Evolutionary conservation across 495 filamentous ascomycete genomes (phyloP).

Genomic region (Neurospora africana): DNA sequence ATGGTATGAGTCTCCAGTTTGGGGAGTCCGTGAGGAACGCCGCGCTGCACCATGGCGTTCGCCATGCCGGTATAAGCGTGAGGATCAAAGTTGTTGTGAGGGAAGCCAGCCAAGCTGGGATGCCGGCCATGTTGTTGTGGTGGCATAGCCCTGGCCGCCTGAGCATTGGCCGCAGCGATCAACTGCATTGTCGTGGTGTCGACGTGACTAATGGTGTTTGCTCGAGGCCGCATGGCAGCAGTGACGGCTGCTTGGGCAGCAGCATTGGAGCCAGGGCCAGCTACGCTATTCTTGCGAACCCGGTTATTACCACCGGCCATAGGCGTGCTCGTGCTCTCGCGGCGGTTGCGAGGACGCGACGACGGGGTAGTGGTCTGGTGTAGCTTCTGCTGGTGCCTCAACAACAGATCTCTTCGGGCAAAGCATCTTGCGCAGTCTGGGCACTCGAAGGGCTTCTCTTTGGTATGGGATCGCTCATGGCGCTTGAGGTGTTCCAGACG

Average conservation of each 20-base stretch:
- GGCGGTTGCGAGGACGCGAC: constrained; percentile 72
- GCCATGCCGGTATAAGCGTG: constrained; percentile 59
- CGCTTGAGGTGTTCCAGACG: constrained; percentile 94
- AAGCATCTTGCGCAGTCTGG: constrained; percentile 94
- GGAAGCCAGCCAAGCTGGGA: constrained; percentile 54
- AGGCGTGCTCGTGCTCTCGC: constrained; percentile 80
- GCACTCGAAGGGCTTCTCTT: constrained; percentile 98
- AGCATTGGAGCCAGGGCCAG: constrained; percentile 38
- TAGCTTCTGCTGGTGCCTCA: constrained; percentile 97
- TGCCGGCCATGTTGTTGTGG: constrained; percentile 49
- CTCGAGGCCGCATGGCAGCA: constrained; percentile 69
- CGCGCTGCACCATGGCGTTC: constrained; percentile 51
- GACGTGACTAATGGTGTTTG: constrained; percentile 95
- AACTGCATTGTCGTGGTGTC: constrained; percentile 66
- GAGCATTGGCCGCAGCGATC: constrained; percentile 47
- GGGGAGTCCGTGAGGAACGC: constrained; percentile 52
- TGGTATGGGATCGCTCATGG: constrained; percentile 96
- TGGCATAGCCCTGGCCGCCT: constrained; percentile 43
- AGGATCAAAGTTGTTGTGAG: constrained; percentile 39
- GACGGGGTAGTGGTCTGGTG: constrained; percentile 93
- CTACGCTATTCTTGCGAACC: constrained; percentile 87
- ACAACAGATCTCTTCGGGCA: constrained; percentile 80
- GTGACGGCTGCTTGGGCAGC: constrained; percentile 33
- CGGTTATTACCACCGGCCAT: constrained; percentile 48
- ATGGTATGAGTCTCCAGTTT: constrained; percentile 73